Percentiles rank a stretch among this genome's conserved stretches.
These are phyloP conservation scores for Pyronema domesticum DNA, from an alignment of 495 filamentous ascomycete genomes.

Conservation along the genomic window DNA sequence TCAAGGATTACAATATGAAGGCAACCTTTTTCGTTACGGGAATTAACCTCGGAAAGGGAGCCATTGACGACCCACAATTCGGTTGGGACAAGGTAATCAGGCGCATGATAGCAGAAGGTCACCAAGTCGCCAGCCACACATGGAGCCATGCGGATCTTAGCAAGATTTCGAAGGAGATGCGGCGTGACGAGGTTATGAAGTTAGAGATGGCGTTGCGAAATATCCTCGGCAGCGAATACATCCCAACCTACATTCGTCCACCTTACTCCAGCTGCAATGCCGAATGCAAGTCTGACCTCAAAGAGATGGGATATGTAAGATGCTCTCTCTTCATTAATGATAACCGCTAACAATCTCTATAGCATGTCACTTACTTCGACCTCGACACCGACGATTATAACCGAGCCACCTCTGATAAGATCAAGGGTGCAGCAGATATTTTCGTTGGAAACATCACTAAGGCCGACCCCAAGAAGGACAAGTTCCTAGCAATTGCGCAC, in stretches of 20 bases:
- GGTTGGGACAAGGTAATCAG: slow-evolving; percentile 44
- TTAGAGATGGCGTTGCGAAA: slow-evolving; percentile 66
- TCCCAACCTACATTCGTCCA: slow-evolving; percentile 46
- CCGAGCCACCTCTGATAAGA: slow-evolving; percentile 34
- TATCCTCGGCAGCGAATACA: slow-evolving; percentile 48
- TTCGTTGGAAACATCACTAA: slow-evolving; percentile 17
- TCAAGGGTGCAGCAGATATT: slow-evolving; percentile 45
- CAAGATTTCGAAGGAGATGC: slow-evolving; percentile 36
- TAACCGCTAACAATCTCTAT: too few species aligned
- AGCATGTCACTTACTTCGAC: slow-evolving; percentile 43
- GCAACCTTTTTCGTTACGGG: slow-evolving; percentile 69
- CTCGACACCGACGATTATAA: slow-evolving; percentile 51
- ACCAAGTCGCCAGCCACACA: slow-evolving; percentile 71
- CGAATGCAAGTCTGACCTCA: slow-evolving; percentile 33
- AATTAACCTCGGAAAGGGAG: slow-evolving; percentile 53
- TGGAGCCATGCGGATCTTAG: slow-evolving; percentile 66
- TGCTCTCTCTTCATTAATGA: not conserved
- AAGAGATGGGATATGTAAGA: slow-evolving; percentile 34
- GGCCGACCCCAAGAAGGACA: slow-evolving; percentile 9
- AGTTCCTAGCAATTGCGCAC: slow-evolving; percentile 34
- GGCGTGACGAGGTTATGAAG: slow-evolving; percentile 50
- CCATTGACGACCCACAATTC: slow-evolving; percentile 40
- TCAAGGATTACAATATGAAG: slow-evolving; percentile 45
- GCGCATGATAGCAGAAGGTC: slow-evolving; percentile 52
- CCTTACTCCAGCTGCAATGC: slow-evolving; percentile 45